A percentile compares a stretch with the other conserved stretches of the same genome.
Evolutionary conservation across 2,329 filamentous ascomycete species (phyloP).

Genomic region (Colletotrichum theobromicola): DNA sequence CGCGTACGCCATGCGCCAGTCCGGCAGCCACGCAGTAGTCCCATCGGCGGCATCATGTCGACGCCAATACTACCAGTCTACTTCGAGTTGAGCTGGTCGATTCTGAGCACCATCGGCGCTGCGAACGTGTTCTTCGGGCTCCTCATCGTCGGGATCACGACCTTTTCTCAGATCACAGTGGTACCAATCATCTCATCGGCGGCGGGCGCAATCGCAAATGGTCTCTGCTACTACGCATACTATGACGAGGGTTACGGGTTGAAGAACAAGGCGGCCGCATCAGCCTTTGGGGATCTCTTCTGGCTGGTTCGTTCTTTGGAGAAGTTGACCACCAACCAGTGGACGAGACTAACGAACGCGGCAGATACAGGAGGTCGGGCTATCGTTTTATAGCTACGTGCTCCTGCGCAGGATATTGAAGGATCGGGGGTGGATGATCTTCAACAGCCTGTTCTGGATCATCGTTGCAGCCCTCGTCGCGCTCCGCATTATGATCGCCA

Average conservation of each 20-base stretch:
- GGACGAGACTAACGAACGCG: neutral
- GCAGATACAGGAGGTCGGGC: slow-evolving; percentile 47
- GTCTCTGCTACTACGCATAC: slow-evolving; percentile 47
- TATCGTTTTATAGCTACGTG: slow-evolving; percentile 56
- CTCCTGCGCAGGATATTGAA: slow-evolving; percentile 57
- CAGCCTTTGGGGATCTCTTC: slow-evolving; percentile 41
- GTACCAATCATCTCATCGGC: slow-evolving; percentile 45
- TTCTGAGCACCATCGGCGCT: slow-evolving; percentile 49
- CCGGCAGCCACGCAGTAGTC: neutral
- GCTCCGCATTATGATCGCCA: slow-evolving; percentile 48
- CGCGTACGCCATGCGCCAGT: neutral
- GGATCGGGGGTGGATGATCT: slow-evolving; percentile 44
- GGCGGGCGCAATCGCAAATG: slow-evolving; percentile 45
- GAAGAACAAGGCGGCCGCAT: slow-evolving; percentile 36
- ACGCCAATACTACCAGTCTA: slow-evolving; percentile 30
- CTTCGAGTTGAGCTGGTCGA: slow-evolving; percentile 49
- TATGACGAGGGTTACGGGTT: slow-evolving; percentile 32
- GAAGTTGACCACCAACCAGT: neutral
- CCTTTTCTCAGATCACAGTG: slow-evolving; percentile 39
- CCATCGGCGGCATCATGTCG: neutral
- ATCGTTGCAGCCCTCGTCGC: slow-evolving; percentile 57
- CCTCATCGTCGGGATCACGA: slow-evolving; percentile 43
- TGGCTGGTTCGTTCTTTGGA: slow-evolving; percentile 39
- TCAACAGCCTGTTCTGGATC: slow-evolving; percentile 59
- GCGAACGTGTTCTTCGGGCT: slow-evolving; percentile 42